Evolutionary conservation across 2,329 filamentous ascomycete genomes (phyloP), one percentile per base, ranked within the genome.

Genomic region (Colletotrichum zoysiae): DNA sequence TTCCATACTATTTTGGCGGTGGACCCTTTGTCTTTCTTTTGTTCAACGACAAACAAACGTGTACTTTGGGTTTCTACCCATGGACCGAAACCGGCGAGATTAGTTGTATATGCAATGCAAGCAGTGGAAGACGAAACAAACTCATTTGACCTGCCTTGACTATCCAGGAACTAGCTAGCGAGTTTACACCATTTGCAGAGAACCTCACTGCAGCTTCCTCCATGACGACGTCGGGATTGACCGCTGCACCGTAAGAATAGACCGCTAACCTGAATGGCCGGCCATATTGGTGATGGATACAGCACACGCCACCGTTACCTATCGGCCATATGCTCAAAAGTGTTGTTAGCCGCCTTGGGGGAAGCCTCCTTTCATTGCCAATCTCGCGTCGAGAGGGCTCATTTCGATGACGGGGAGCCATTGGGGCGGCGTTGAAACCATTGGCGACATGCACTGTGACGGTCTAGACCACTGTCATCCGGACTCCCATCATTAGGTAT

Each of bases 371-470:
- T 51, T 56, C 64, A 51, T 68, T 68, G 50, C 46, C 66, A 74
- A 74, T 74, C 46, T 74, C 73, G 67, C 73, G 64, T 71, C 53
- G 67, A 56, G 33, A 71, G 46, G 35, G 42, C 50, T 68, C 62
- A 68, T 71, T 73, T 72, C 58, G 30, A 71, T 33, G 67, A 50
- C 62, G 44, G 67, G 67, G 57, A 71, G 60, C 70, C 60, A 59
- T 61, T 46, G 38, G 50, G 38, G 30, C 51, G 30, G 68, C 57
- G 53, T 67, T 57, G 68, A 63, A 67, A 46, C 63, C 42, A 40
- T 42, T 59, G 46, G 55, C 44, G 57, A 48, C 51, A 44, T 57
- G 38, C 42, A 57, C 56, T 33, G n/a, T 44, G 30, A 50, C 35
- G 64, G 65, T 62, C 64, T 51, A 50, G 64, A 55, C 57, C 42